These are phyloP conservation scores for Kwoniella bestiolae DNA, from an alignment of 768 basidiomycete species.

Conservation along the genomic window DNA sequence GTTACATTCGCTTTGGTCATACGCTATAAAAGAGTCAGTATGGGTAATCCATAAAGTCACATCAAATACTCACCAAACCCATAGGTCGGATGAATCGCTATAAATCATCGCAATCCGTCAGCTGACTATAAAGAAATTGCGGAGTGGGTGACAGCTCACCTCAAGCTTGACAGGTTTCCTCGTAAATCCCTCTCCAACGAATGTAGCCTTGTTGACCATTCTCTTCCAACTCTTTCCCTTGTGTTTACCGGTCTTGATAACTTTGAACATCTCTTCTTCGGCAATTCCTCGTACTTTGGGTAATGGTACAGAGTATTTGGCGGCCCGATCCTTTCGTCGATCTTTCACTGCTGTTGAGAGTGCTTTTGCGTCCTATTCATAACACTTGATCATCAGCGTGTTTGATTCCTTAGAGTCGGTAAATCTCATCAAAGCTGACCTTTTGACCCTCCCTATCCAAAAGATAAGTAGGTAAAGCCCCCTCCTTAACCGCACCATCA, in stretches of 20 bases:
- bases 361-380: conserved; percentile 78
- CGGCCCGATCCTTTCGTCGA: conserved; percentile 97
- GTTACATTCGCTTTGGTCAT: conserved; percentile 99
- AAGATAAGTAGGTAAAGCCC: conserved; percentile 90
- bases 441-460: conserved; percentile 98
- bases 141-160: conserved; percentile 28
- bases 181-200: conserved; percentile 97
- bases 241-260: conserved; percentile 94
- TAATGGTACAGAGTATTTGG: conserved; percentile 93
- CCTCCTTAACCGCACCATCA: conserved; percentile 73
- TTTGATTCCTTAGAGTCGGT: too few relatives aligned
- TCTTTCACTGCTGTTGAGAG: conserved; percentile 96
- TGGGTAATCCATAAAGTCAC: background rate
- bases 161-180: conserved; percentile 99
- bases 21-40: conserved; percentile 58
- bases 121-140: background rate
- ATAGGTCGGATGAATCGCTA: conserved; percentile 90
- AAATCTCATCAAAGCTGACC: too few relatives aligned
- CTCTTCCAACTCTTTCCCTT: conserved; percentile 98
- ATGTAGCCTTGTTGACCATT: conserved; percentile 99
- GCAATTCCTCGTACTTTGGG: conserved; percentile 98
- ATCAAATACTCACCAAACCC: conserved; percentile 65
- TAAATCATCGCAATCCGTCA: background rate
- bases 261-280: conserved; percentile 99
- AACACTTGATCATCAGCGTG: background rate